Evolutionary conservation across 1,284 basidiomycete genomes (phyloP), one percentile per base, ranked within the genome.

Genomic region (Erythrobasidium hasegawianum): DNA sequence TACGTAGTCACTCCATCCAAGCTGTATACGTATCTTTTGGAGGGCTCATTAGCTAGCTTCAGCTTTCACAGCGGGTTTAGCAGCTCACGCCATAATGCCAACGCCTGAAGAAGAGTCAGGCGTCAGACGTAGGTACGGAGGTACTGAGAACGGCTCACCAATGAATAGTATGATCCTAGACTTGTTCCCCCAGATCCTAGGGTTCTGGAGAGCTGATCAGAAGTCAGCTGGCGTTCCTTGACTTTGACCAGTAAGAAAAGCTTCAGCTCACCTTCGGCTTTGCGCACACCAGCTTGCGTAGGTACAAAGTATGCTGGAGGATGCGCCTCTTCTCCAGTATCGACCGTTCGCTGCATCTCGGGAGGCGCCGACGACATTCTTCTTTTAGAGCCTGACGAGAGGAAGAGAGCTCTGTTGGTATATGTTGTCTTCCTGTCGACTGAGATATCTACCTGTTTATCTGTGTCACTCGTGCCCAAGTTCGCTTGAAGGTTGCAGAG

Each of bases 11-110:
- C 79, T 47, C 83, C 81, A 70, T 89, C 87, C 13, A 89, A 79
- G 0, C 86, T 87, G 76, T 89, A 89, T 69, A 88, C 85, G 76
- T 89, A 89, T 5, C 33, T 33, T 11, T 4, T 5, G 11, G 33
- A 33, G 33, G 11, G 33, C 33, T 33, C 11, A 11, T 33, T 33
- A 33, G 33, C 33, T 11, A 33, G 11, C 33, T 33, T 33, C 33
- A 33, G 33, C 33, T 33, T 33, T 33, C 11, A 4, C 5, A 33
- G 11, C 5, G 5, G 4, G 4, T 33, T 11, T 4, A 11, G 33
- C 11, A 33, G 33, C 33, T 11, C 11, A 33, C 33, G 33, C 33
- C 33, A 33, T 33, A 11, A 33, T 33, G 33, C 33, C 33, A 33
- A 33, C 33, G 33, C 33, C 33, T 33, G 33, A 33, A 33, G 33